A percentile compares a stretch with the other conserved stretches of the same genome.
Conservation (phyloP, 345 rosid species). For the Zanthoxylum bungeanum region DNA sequence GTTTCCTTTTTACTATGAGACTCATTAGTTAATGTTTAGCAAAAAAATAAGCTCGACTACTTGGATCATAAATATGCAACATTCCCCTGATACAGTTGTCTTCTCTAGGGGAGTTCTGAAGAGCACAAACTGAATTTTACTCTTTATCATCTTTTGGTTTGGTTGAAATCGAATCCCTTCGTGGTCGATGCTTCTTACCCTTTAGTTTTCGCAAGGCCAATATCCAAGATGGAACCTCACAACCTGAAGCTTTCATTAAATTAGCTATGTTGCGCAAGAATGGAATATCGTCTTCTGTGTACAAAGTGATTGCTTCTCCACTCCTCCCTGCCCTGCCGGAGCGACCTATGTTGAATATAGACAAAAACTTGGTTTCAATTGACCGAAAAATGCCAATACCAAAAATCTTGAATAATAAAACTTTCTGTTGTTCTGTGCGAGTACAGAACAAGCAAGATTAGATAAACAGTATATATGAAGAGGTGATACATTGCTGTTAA, state of each 20-base stretch:
- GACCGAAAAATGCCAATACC: not conserved
- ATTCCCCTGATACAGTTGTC: too few relatives aligned
- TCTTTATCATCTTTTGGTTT: conserved; percentile 45
- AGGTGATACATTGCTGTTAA: not conserved
- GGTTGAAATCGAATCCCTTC: conserved; percentile 66
- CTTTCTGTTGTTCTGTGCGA: not conserved
- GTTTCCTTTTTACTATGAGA: too few relatives aligned
- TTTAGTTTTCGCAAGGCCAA: conserved; percentile 57
- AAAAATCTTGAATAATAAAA: not conserved
- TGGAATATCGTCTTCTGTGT: conserved; percentile 79
- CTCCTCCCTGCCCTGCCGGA: conserved; percentile 90
- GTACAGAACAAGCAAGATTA: not conserved
- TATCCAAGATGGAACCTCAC: conserved; percentile 92
- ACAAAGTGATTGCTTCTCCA: conserved; percentile 85
- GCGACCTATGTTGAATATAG: conserved; percentile 48
- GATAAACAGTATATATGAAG: not conserved
- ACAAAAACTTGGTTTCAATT: conserved; percentile 5
- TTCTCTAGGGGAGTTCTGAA: too few relatives aligned
- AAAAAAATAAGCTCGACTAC: too few relatives aligned
- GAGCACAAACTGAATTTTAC: too few relatives aligned
- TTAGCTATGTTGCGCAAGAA: conserved; percentile 80
- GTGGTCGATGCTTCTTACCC: conserved; percentile 85
- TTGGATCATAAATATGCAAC: too few relatives aligned
- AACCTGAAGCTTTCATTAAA: conserved; percentile 77
- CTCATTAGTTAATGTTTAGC: too few relatives aligned